Percentiles rank a stretch among this genome's conserved stretches.
Conservation (phyloP, 2,329 filamentous ascomycete species). For the Neurospora crassa region DNA sequence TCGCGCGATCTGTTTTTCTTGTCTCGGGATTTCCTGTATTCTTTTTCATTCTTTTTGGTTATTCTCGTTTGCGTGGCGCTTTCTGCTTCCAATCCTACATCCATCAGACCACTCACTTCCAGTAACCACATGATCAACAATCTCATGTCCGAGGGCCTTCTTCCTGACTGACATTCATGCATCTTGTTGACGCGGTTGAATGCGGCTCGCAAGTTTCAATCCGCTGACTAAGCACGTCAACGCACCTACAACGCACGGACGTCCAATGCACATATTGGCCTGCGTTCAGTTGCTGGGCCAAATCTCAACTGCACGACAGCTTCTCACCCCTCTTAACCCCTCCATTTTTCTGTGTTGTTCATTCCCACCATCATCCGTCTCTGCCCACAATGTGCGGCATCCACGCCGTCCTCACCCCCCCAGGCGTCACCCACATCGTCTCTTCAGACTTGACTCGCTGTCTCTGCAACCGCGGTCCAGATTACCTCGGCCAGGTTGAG, state of each 20-base stretch:
- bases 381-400: slow-evolving; percentile 49
- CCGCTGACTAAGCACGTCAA: neutral
- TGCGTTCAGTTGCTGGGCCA: neutral
- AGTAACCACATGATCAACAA: neutral
- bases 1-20: neutral
- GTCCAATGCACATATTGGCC: neutral
- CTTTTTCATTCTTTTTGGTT: neutral
- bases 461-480: slow-evolving; percentile 49
- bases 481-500: slow-evolving; percentile 40
- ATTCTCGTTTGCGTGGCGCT: neutral
- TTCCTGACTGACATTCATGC: neutral
- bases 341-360: too few species aligned
- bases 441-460: slow-evolving; percentile 31
- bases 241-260: neutral
- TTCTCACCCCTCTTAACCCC: neutral
- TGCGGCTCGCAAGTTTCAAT: neutral
- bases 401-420: slow-evolving; percentile 37
- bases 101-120: neutral
- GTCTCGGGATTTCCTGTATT: neutral
- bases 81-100: neutral
- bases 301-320: neutral
- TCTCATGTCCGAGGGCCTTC: neutral
- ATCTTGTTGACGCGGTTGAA: neutral
- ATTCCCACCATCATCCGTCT: neutral
- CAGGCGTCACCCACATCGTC: slow-evolving; percentile 18